Base-by-base conservation (phyloP, 305 asterid species). In the Solanum aculeatissimum region DNA sequence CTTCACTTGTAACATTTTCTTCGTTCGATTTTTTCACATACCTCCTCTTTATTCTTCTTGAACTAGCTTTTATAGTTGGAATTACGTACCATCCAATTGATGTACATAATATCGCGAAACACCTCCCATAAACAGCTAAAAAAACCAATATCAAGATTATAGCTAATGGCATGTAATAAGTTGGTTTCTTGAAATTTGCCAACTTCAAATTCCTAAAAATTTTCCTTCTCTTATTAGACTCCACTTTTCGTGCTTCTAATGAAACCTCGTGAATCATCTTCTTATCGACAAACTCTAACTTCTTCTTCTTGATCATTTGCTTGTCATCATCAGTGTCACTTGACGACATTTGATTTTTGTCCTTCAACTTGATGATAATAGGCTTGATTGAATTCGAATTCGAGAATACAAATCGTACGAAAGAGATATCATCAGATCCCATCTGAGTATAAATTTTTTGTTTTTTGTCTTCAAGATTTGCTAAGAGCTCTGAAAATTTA, bases 381-480 rank as follows among this genome's bases (percentile, higher is more conserved):
- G 97, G 91, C 80, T 69, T 89, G 60, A 85, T 72, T 3, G 86
- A 80, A 13, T 90, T 58, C 14, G 91, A 88, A 6, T 87, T 80
- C 1, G 90, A 83, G 88, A 86, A 91, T 10, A 88, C 93, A 19
- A 93, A 93, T 6, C 89, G 92, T 8, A 93, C 90, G 0, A 89
- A 75, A 23, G 93, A 89, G 72, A 92, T 85, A 1, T 91, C 87
- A n/a, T 93, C 90, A 1, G 85, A 77, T 2, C 91, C 97, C 18
- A 80, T 84, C 62, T 93, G 87, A 0, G 85, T 85, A 84, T 89
- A 94, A 19, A 89, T 92, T 86, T 85, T 88, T 84, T 90, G 92
- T 75, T 87, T 94, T 89, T 91, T 86, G 47, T 68, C 85, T 2
- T 94, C 94, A 9, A 89, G 90, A 9, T 92, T 92, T 4, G 94